These are phyloP conservation scores for Theileria equi DNA, from an alignment of 169 alveolate species.

Conservation along the genomic window DNA sequence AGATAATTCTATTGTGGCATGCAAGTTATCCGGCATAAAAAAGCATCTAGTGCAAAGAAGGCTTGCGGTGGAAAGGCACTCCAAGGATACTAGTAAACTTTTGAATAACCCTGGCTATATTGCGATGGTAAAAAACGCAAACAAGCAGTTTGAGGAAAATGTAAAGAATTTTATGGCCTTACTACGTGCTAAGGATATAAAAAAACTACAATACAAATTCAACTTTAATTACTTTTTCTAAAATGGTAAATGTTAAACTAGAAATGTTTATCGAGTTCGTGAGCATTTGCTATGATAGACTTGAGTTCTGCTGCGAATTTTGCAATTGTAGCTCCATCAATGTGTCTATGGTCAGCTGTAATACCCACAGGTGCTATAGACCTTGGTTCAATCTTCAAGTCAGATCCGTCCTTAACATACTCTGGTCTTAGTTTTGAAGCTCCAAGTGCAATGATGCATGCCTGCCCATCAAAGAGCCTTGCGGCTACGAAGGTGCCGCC, in stretches of 20 bases:
- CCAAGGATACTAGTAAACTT: conserved; percentile 18
- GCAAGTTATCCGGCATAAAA: too few species aligned
- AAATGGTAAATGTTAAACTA: not conserved
- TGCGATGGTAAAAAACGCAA: conserved; percentile 40
- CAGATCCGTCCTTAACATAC: conserved; percentile 53
- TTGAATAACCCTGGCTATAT: conserved; percentile 47
- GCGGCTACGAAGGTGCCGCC: conserved; percentile 92
- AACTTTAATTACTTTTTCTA: not conserved
- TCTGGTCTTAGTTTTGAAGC: conserved; percentile 48
- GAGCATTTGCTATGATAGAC: conserved; percentile 14
- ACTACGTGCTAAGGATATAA: conserved; percentile 8
- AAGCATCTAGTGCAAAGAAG: too few species aligned
- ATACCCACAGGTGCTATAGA: conserved; percentile 74
- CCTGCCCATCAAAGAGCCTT: conserved; percentile 89
- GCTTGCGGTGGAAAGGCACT: conserved; percentile 1
- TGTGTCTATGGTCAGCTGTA: conserved; percentile 92
- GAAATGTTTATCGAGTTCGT: conserved; percentile 17
- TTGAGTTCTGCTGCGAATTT: conserved; percentile 46
- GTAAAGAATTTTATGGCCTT: conserved; percentile 12
- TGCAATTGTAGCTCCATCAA: conserved; percentile 92
- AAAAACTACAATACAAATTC: not conserved
- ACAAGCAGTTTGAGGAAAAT: conserved; percentile 28
- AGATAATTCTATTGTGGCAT: too few species aligned
- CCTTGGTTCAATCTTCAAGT: conserved; percentile 36
- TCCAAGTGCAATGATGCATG: conserved; percentile 83